Evolutionary conservation across 2,329 filamentous ascomycete genomes (phyloP), one percentile per base, ranked within the genome.

Genomic region (Aspergillus ustus): DNA sequence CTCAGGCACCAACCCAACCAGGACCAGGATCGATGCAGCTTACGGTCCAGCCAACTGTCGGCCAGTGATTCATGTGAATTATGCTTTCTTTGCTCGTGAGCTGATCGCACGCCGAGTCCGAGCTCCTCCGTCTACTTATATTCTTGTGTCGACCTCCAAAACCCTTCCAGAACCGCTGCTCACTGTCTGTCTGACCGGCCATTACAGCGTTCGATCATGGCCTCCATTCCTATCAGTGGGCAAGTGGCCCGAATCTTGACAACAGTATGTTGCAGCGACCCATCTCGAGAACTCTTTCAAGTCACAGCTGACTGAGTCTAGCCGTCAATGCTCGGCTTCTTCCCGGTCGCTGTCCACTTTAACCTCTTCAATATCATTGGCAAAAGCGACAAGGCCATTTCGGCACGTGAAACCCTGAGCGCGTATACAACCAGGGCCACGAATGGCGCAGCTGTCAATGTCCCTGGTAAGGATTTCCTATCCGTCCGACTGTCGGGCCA

Each of bases 281-380:
- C 13, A n/a, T 15, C 9, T 22, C 25, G 17, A 20, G 8, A 40
- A 20, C 13, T 4, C 13, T 44, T 11, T 44, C 3, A 3, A 20
- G 8, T 34, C 31, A 8, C 25, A 34, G 8, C 13, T 40, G 34
- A 40, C 11, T 5, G 8, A 15, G 11, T 15, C 15, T 40, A 77
- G 75, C 62, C 72, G 1, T 72, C 75, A 11, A 69, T 73, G 0
- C 59, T 78, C 13, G 75, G 73, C 1, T 78, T 77, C 31, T 66
- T 78, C 2, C 75, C 76, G 1, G 72, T 78, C n/a, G 76, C 76
- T 0, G 65, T 75, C 13, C 69, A 75, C 37, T 77, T 78, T 57
- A 60, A 74, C 37, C 64, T 78, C 7, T 77, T 78, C 49, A 60
- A 66, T 20, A 66, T 67, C 22, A 52, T 78, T 0, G 71, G 70